Evolutionary conservation across 495 filamentous ascomycete species (phyloP).

Genomic region (Hypoxylon fragiforme): DNA sequence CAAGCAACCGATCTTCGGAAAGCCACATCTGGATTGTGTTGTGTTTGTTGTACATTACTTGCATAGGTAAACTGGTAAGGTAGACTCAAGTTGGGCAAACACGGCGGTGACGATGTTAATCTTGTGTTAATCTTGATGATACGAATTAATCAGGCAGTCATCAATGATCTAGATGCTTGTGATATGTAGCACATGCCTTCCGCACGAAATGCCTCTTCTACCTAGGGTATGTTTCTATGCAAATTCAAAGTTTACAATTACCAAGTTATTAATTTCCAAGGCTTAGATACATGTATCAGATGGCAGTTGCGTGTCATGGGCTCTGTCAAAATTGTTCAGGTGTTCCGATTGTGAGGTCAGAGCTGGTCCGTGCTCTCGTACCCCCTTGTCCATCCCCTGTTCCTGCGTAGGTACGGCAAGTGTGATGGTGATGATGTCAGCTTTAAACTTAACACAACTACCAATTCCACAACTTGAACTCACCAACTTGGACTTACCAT

Average conservation of each 20-base stretch:
- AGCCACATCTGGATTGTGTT: slow-evolving; percentile 14
- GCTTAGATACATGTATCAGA: too few species aligned
- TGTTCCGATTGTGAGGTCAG: slow-evolving; percentile 25
- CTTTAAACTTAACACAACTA: slow-evolving; percentile 13
- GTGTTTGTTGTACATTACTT: not conserved
- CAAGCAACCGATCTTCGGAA: slow-evolving; percentile 8
- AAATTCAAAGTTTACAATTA: too few species aligned
- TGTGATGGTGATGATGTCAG: slow-evolving; percentile 30
- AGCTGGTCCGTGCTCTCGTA: slow-evolving; percentile 27
- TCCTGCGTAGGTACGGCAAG: too few species aligned
- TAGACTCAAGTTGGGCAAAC: not conserved
- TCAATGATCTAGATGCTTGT: not conserved
- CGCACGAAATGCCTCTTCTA: too few species aligned
- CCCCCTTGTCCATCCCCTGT: not conserved
- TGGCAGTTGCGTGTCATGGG: too few species aligned
- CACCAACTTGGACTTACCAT: too few species aligned
- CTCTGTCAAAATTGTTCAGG: not conserved
- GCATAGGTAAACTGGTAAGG: not conserved
- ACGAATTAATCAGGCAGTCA: not conserved
- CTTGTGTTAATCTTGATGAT: not conserved
- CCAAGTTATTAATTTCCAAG: too few species aligned
- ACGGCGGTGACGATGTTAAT: slow-evolving; percentile 4
- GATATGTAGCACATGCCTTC: too few species aligned
- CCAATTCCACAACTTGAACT: too few species aligned
- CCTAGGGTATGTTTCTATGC: too few species aligned